Percentiles rank a stretch among this genome's conserved stretches.
phyloP scores from a whole-genome alignment of 345 rosid species.

The Dipteronia dyeriana region DNA sequence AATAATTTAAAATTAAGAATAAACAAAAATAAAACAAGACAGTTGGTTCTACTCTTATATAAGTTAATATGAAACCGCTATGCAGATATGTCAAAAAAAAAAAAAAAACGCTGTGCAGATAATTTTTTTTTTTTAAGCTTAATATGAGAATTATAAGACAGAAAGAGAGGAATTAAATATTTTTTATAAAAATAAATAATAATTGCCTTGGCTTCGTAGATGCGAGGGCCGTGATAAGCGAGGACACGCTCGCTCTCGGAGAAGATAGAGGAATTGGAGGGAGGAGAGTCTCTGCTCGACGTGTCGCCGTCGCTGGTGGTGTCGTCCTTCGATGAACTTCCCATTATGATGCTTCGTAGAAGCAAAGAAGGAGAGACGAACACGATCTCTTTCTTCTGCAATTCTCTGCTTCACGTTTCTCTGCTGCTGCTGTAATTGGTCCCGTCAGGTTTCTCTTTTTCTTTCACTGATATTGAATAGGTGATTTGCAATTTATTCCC shows the following conservation, averaged over 20 bases:
- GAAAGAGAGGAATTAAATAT: not conserved
- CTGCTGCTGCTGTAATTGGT: not conserved
- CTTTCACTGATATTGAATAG: not conserved
- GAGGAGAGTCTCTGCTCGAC: slow-evolving; percentile 71
- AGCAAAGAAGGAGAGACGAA: slow-evolving; percentile 6
- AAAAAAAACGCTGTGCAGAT: no score
- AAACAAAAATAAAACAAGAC: not conserved
- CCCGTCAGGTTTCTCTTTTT: not conserved
- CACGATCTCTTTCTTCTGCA: not conserved
- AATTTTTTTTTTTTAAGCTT: no score
- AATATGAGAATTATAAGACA: not conserved
- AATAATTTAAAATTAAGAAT: not conserved
- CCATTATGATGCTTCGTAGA: slow-evolving; percentile 44
- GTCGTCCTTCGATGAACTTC: slow-evolving; percentile 81
- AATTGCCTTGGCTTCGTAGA: slow-evolving; percentile 94
- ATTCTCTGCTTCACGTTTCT: not conserved
- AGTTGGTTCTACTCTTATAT: not conserved
- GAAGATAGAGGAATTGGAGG: slow-evolving; percentile 57
- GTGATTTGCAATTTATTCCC: not conserved
- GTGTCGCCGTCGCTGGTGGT: slow-evolving; percentile 75
- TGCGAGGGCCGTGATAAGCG: slow-evolving; percentile 94
- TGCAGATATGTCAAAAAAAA: not conserved
- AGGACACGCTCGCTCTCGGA: slow-evolving; percentile 92
- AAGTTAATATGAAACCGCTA: not conserved
- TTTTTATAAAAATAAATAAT: not conserved